phyloP scores from a whole-genome alignment of 2,329 filamentous ascomycete species.

The Neofusicoccum parvum region DNA sequence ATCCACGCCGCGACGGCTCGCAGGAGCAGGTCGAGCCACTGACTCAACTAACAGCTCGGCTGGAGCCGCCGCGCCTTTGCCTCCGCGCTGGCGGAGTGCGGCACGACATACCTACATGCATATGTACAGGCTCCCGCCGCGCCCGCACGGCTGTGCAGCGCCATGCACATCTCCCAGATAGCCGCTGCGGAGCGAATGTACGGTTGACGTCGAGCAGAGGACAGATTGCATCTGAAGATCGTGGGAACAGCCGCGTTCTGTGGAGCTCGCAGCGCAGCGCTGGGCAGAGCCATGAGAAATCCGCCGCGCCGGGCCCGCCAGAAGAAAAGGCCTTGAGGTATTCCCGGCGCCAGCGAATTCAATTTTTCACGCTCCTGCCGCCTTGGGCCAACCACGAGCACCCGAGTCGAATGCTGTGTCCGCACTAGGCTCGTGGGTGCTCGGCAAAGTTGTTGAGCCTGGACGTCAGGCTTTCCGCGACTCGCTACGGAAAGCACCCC shows the following conservation, averaged over 20 bases:
- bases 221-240: constrained; percentile 19
- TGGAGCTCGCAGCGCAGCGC: not conserved
- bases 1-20: constrained; percentile 6
- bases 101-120: constrained; percentile 22
- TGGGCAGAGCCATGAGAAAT: not conserved
- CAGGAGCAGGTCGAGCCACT: constrained; percentile 7
- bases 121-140: constrained; percentile 22
- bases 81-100: constrained; percentile 17
- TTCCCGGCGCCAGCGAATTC: constrained; percentile 17
- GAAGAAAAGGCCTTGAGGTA: constrained; percentile 14
- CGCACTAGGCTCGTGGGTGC: constrained; percentile 2
- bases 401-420: constrained; percentile 7
- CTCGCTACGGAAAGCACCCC: constrained; percentile 2
- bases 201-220: constrained; percentile 16
- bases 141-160: constrained; percentile 14
- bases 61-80: constrained; percentile 19
- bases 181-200: constrained; percentile 15
- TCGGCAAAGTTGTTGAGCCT: constrained; percentile 8
- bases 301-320: constrained; percentile 5
- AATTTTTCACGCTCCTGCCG: constrained; percentile 15
- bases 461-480: constrained; percentile 3
- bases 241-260: constrained; percentile 8
- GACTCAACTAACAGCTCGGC: constrained; percentile 16
- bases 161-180: constrained; percentile 13
- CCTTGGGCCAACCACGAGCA: constrained; percentile 10